Conservation (phyloP, 495 filamentous ascomycete species). For the Collariella sp. region DNA sequence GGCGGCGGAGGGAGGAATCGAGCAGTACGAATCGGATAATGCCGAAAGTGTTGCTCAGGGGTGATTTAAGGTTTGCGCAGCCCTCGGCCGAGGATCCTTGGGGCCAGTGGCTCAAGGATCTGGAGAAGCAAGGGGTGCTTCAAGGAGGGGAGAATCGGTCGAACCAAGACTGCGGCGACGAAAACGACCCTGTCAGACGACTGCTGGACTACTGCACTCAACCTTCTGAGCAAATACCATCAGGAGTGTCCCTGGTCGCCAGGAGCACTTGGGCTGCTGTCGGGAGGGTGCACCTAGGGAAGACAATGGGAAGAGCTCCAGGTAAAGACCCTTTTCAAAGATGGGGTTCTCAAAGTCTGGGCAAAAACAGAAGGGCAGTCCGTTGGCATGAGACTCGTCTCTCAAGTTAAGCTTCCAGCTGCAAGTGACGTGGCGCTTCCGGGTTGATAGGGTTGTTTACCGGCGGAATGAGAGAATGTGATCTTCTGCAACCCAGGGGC, state of each 20-base stretch:
- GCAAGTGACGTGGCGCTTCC: constrained; percentile 14
- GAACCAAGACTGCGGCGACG: background rate
- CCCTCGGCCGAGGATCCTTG: background rate
- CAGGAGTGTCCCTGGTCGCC: constrained; percentile 1
- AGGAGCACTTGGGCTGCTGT: background rate
- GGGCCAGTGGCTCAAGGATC: background rate
- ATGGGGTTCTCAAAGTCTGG: constrained; percentile 1
- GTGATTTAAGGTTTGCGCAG: background rate
- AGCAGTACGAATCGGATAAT: background rate
- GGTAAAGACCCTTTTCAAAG: too few relatives aligned
- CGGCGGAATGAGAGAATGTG: constrained; percentile 12
- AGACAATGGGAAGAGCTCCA: background rate
- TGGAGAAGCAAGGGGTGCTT: background rate
- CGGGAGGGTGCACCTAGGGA: background rate
- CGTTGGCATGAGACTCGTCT: background rate
- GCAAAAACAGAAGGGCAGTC: constrained; percentile 7
- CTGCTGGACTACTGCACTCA: background rate
- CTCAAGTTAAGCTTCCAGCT: constrained; percentile 6
- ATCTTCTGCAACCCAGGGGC: constrained; percentile 13
- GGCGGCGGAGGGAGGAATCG: background rate
- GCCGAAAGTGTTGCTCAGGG: background rate
- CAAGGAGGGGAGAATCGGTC: background rate
- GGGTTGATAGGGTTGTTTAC: constrained; percentile 9
- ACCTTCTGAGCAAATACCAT: background rate
- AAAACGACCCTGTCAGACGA: background rate